Conservation (phyloP, 805 yeast genomes). For the Brettanomyces custersianus region DNA sequence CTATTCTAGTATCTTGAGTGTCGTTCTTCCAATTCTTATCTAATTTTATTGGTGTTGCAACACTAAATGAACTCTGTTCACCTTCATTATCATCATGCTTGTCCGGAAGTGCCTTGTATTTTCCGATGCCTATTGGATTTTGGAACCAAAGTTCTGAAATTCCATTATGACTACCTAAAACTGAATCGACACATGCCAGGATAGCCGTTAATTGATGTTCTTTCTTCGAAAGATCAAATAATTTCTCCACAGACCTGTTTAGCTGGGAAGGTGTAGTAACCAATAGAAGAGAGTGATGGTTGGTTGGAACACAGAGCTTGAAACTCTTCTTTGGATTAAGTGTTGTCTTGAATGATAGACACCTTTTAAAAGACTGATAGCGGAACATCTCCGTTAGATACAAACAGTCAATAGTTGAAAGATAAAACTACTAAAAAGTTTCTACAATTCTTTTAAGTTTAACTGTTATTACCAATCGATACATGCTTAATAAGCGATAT, state of each 20-base stretch:
- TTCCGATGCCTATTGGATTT: slow-evolving; percentile 7
- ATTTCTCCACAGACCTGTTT: slow-evolving; percentile 8
- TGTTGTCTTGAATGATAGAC: slow-evolving; percentile 11
- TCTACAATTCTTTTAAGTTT: too few relatives aligned
- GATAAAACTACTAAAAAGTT: too few relatives aligned
- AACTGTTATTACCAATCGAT: too few relatives aligned
- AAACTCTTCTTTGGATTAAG: slow-evolving; percentile 11
- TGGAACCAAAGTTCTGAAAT: slow-evolving; percentile 22
- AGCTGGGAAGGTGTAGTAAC: slow-evolving; percentile 23
- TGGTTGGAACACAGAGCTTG: slow-evolving; percentile 4
- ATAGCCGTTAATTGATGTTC: slow-evolving; percentile 9
- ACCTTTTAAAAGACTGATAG: slow-evolving; percentile 5
- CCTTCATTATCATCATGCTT: slow-evolving; percentile 1
- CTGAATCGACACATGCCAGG: slow-evolving; percentile 21
- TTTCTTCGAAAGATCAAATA: slow-evolving; percentile 6
- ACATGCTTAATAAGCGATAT: too few relatives aligned
- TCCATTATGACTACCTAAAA: slow-evolving; percentile 17
- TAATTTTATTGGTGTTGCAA: slow-evolving; percentile 11
- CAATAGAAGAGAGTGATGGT: slow-evolving; percentile 16
- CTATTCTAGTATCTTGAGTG: neutral
- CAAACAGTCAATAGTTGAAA: too few relatives aligned
- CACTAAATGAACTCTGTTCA: slow-evolving; percentile 8
- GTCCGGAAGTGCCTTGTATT: slow-evolving; percentile 8
- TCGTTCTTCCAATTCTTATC: slow-evolving; percentile 15
- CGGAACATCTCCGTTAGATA: neutral